Conservation (phyloP, 2,329 filamentous ascomycete genomes). For the Gaeumannomyces sp. region DNA sequence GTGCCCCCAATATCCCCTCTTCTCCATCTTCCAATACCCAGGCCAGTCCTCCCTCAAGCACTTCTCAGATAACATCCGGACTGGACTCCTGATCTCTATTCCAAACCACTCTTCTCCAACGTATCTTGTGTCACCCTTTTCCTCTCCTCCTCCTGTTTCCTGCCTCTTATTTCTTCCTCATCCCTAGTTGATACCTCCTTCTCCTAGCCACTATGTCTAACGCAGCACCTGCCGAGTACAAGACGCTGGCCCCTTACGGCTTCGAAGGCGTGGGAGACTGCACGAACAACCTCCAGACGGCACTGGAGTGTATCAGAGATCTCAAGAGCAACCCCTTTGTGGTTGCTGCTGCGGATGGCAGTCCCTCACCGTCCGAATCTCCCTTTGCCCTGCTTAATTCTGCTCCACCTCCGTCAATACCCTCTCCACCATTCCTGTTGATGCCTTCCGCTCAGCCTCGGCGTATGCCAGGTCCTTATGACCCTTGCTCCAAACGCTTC, state of each 20-base stretch:
- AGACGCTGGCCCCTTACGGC: neutral
- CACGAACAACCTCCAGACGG: neutral
- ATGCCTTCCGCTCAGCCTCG: neutral
- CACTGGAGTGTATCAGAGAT: neutral
- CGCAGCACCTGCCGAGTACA: neutral
- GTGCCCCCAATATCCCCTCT: neutral
- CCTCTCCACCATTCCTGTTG: neutral
- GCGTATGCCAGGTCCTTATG: neutral
- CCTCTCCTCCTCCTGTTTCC: too few relatives aligned
- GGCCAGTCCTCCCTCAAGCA: neutral
- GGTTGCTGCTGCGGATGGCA: neutral
- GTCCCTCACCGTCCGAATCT: neutral
- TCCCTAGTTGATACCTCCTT: neutral
- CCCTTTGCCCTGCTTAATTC: neutral
- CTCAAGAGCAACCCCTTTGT: neutral
- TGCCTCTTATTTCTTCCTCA: neutral
- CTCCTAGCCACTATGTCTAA: neutral
- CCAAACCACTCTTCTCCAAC: neutral
- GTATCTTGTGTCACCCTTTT: neutral
- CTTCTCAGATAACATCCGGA: neutral
- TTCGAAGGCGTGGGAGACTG: neutral
- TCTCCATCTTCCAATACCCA: neutral
- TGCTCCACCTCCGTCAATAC: neutral
- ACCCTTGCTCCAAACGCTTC: neutral
- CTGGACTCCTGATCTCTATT: neutral